Base-by-base conservation (phyloP, 768 basidiomycete species). In the Strobilomyces confusus region DNA sequence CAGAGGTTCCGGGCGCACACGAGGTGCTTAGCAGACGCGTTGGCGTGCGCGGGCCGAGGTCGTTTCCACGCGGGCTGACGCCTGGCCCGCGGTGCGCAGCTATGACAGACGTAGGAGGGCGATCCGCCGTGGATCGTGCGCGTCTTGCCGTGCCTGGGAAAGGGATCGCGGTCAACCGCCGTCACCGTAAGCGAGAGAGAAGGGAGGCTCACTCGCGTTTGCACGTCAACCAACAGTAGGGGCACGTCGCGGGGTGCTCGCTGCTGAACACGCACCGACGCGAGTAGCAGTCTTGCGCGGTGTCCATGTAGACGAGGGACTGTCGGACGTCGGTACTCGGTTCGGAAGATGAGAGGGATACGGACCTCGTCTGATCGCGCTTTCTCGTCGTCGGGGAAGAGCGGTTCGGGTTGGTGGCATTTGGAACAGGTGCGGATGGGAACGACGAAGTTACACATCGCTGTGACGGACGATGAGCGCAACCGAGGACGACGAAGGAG, bases 391-490 rank as follows among this genome's bases (percentile, higher is more conserved):
- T 57, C 49, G 14, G 47, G 56, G 34, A 68, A 69, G 55, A 69
- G 66, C 5, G 66, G 66, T 38, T 68, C 64, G 19, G 33, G 55
- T 12, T 47, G 49, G 33, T 32, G 58, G 40, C 67, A 69, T 49
- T 70, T 66, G 1, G 66, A 70, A 26, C 67, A 69, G 17, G 62
- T 69, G 40, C 67, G 68, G 48, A 69, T 56, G 14, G 68, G 64
- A 20, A 69, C 57, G 43, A 69, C 59, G 7, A 61, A 52, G 53
- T 68, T 70, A 37, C 67, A 69, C 67, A 69, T 69, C 13, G 51
- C 57, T 56, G n/a, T 36, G 9, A 9, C 5, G 17, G 32, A 40
- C 2, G 36, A 20, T 56, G 23, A 59, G 48, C 34, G n/a, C n/a
- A n/a, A n/a, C n/a, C n/a, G n/a, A n/a, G n/a, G n/a, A 23, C 19